These are phyloP conservation scores for Ceratocystis smalleyi DNA, from an alignment of 2,329 filamentous ascomycete genomes.

Conservation along the genomic window DNA sequence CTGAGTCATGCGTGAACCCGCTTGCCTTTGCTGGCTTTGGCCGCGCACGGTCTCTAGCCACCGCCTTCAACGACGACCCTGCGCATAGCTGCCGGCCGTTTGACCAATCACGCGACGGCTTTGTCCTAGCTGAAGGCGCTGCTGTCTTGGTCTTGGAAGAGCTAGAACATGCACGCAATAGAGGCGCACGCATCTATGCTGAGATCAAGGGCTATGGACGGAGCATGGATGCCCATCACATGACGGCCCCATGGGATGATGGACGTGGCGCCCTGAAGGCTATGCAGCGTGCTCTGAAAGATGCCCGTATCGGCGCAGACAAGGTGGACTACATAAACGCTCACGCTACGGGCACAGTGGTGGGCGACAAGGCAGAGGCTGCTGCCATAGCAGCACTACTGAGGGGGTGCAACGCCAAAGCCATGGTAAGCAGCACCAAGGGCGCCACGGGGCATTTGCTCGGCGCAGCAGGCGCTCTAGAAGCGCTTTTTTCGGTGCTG, in stretches of 20 bases:
- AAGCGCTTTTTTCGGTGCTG: constrained; percentile 72
- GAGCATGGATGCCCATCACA: constrained; percentile 81
- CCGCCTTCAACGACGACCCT: constrained; percentile 60
- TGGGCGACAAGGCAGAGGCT: constrained; percentile 83
- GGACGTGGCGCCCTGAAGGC: constrained; percentile 68
- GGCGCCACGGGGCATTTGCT: constrained; percentile 83
- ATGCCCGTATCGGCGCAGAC: constrained; percentile 51
- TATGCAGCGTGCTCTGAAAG: constrained; percentile 69
- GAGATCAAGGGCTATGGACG: constrained; percentile 81
- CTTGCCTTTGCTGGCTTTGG: constrained; percentile 85
- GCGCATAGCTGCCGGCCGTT: constrained; percentile 68
- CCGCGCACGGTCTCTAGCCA: constrained; percentile 70
- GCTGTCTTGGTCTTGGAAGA: constrained; percentile 82
- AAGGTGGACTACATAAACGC: constrained; percentile 87
- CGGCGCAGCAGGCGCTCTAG: constrained; percentile 78
- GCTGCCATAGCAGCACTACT: constrained; percentile 64
- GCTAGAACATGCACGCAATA: constrained; percentile 65
- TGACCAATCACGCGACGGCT: constrained; percentile 62
- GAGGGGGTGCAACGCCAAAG: constrained; percentile 16
- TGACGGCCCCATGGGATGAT: constrained; percentile 75
- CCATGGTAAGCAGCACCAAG: constrained; percentile 70
- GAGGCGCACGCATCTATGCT: constrained; percentile 72
- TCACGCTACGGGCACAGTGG: constrained; percentile 73
- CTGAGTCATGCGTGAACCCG: constrained; percentile 91
- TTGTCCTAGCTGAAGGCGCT: constrained; percentile 86